These are phyloP conservation scores for Fusarium sarcochroum DNA, from an alignment of 2,329 filamentous ascomycete species.

Conservation along the genomic window DNA sequence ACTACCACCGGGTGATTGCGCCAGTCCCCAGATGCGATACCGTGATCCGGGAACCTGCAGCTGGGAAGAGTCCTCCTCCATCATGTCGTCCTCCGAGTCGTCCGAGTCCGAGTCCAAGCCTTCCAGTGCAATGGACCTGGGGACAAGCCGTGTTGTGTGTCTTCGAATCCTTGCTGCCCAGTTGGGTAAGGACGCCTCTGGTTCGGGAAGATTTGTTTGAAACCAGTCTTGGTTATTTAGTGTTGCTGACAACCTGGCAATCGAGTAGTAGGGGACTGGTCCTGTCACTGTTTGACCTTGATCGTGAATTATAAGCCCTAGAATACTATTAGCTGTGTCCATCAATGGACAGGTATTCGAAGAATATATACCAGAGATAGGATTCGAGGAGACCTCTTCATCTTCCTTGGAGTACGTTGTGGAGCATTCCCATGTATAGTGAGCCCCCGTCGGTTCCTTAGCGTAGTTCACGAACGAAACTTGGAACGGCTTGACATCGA, in stretches of 20 bases:
- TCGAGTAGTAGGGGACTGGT: constrained; percentile 63
- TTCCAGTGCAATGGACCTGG: constrained; percentile 61
- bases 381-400: constrained; percentile 53
- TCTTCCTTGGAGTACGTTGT: constrained; percentile 60
- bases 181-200: constrained; percentile 50
- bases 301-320: constrained; percentile 63
- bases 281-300: constrained; percentile 44
- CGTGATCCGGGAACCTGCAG: constrained; percentile 64
- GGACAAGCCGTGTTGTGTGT: constrained; percentile 60
- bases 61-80: constrained; percentile 53
- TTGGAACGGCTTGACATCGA: constrained; percentile 65
- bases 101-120: constrained; percentile 53
- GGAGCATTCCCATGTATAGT: constrained; percentile 60
- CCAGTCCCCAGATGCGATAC: constrained; percentile 67
- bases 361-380: constrained; percentile 33
- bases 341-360: not conserved
- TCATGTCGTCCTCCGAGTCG: constrained; percentile 49
- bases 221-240: constrained; percentile 67
- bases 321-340: constrained; percentile 7
- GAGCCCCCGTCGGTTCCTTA: constrained; percentile 48
- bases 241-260: constrained; percentile 67
- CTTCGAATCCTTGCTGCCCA: constrained; percentile 65
- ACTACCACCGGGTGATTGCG: constrained; percentile 65
- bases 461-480: constrained; percentile 56
- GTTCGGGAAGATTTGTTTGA: constrained; percentile 61